Evolutionary conservation across 768 basidiomycete genomes (phyloP), one percentile per base, ranked within the genome.

Genomic region (Infundibulicybe gibba): DNA sequence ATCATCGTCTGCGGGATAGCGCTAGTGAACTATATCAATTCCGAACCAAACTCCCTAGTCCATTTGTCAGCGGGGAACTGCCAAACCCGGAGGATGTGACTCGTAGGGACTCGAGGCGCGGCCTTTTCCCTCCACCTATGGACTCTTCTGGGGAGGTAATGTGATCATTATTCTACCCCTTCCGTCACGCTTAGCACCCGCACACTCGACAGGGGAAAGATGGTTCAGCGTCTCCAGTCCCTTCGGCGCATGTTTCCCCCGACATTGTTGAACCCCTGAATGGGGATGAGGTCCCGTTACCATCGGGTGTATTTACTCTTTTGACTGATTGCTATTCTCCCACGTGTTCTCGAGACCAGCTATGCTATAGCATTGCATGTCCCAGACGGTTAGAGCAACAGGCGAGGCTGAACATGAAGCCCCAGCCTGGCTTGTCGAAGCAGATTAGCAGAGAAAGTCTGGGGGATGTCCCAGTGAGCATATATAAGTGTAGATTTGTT

Each of bases 361-460:
- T 98, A n/a, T 99, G 97, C 68, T 98, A 99, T 64, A 92, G 89
- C 53, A 98, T 97, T 53, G 94, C 93, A 20, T 99, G 97, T 61
- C 97, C 97, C 1, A 69, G 97, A 42, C 69, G 97, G 50, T 65
- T 97, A 49, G 95, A 98, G 66, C 97, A 98, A 64, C 95, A 97
- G 62, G 86, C 94, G 32, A 71, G 92, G 49, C 61, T 95, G 64
- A 95, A 97, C 67, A 88, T 97, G 85, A 93, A 94, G 64, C 90
- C 88, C 14, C 83, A 92, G 61, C 90, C 90, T 14, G 94, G 90
- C 8, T 71, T 98, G 50, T 87, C 83, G 59, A 87, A 90, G 63
- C 88, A 90, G 59, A 80, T 88, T 40, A 90, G 85, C 54, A 71
- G 78, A 48, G 90, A 94, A 65, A 88, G 87, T 62, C 61, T 95